Evolutionary conservation across 2,329 filamentous ascomycete genomes (phyloP).

Genomic region (Sclerotinia sclerotiorum): DNA sequence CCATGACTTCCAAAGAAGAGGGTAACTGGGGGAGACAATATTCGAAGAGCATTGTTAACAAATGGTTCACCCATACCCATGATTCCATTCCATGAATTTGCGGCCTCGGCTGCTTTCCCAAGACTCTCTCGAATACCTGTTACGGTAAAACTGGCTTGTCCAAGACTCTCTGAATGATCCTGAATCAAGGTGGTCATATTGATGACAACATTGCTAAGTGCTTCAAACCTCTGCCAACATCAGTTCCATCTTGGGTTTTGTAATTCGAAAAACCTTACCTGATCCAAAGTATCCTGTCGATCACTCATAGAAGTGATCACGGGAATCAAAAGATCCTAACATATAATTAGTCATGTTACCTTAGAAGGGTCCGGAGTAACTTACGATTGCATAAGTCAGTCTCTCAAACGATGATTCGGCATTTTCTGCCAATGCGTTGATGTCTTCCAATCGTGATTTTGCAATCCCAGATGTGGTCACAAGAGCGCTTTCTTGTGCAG

Average conservation of each 20-base stretch:
- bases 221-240: constrained; percentile 31
- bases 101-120: constrained; percentile 31
- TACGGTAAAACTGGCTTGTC: constrained; percentile 31
- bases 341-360: constrained; percentile 18
- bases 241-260: not conserved
- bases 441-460: constrained; percentile 27
- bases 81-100: constrained; percentile 28
- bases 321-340: constrained; percentile 29
- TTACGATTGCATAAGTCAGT: constrained; percentile 31
- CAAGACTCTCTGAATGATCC: constrained; percentile 32
- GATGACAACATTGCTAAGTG: constrained; percentile 27
- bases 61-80: constrained; percentile 25
- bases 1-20: constrained; percentile 35
- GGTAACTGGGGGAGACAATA: constrained; percentile 25
- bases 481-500: constrained; percentile 36
- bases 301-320: constrained; percentile 30
- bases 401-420: constrained; percentile 29
- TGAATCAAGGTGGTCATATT: constrained; percentile 36
- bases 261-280: constrained; percentile 26
- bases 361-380: constrained; percentile 11
- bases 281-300: constrained; percentile 33
- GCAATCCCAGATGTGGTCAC: constrained; percentile 29
- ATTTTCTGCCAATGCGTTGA: constrained; percentile 32
- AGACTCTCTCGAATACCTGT: constrained; percentile 33
- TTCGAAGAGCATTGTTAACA: constrained; percentile 30